phyloP scores from a whole-genome alignment of 2,329 filamentous ascomycete genomes.

The Colletotrichum sp. region DNA sequence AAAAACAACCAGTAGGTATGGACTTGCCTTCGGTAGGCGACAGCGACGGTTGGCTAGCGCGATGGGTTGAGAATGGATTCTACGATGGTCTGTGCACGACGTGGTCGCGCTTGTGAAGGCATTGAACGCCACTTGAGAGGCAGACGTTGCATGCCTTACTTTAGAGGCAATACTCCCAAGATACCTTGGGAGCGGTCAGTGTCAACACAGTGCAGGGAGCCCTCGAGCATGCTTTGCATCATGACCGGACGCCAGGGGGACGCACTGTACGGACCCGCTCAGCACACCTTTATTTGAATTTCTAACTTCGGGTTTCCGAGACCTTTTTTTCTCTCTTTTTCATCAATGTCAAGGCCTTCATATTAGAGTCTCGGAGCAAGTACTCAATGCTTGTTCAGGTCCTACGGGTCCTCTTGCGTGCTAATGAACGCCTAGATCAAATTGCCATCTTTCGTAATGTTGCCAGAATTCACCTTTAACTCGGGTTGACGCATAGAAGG shows the following conservation, averaged over 20 bases:
- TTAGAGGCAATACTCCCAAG: background rate
- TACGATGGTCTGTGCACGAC: background rate
- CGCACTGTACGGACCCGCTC: background rate
- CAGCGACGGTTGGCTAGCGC: background rate
- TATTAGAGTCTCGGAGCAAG: constrained; percentile 99
- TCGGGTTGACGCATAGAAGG: constrained; percentile 49
- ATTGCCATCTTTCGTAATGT: constrained; percentile 75
- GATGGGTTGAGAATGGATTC: background rate
- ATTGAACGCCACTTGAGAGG: background rate
- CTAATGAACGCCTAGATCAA: constrained; percentile 95
- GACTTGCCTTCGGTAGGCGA: background rate
- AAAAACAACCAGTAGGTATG: background rate
- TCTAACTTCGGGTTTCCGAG: constrained; percentile 64
- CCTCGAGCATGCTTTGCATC: too few species aligned
- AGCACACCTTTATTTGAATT: constrained; percentile 78
- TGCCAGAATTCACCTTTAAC: constrained; percentile 58
- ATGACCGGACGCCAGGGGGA: background rate
- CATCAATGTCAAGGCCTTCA: constrained; percentile 86
- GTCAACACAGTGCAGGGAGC: background rate
- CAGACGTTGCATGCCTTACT: background rate
- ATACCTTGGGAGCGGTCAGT: background rate
- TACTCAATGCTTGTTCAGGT: constrained; percentile 92
- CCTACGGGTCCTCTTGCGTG: constrained; percentile 85
- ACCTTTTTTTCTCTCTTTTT: constrained; percentile 48
- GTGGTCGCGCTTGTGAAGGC: background rate